Base-by-base conservation (phyloP, 441 rosid species). In the Geranium incanum region DNA sequence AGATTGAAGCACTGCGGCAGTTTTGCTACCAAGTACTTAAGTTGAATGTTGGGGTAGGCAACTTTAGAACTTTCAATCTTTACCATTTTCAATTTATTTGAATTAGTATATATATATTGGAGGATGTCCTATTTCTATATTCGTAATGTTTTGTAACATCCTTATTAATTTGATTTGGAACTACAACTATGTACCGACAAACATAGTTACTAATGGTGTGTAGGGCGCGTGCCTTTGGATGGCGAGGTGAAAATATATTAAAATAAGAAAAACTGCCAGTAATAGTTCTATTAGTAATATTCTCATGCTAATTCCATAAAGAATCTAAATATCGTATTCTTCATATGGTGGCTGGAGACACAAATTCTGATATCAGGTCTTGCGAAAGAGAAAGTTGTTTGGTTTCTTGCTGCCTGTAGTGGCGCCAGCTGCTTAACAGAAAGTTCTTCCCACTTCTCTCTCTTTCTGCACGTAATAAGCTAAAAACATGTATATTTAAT, bases 21-120 rank as follows among this genome's bases (percentile, higher is more conserved):
- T 86, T 86, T 75, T 93, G 94, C 86, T 93, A 91, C 80, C 89
- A 79, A 82, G 82, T 81, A 65, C 89, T 96, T 68, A 86, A 87
- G 77, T 75, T 86, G 82, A 89, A 77, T 82, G 71, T 57, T 76
- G 89, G 92, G 81, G 98, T 93, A 84, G 73, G 86, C 48, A 66
- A 66, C 78, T 76, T 73, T 16, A 66, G 68, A 67, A 36, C 79
- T 15, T 6, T 70, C 48, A 45, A 16, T 12, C 70, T 66, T 74
- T 72, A 36, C 43, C 70, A 33, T 39, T 6, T 69, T 18, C 55
- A 59, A 38, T 72, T 68, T 70, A 23, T 21, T 45, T 21, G 4
- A 67, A 9, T 7, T 37, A 38, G 6, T 48, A 43, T 65, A 16
- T 37, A 67, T 39, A 66, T 66, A 66, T 68, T 48, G 4, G 28